A percentile compares a stretch with the other conserved stretches of the same genome.
Conservation (phyloP, 83 land plant genomes). For the Picea abies region DNA sequence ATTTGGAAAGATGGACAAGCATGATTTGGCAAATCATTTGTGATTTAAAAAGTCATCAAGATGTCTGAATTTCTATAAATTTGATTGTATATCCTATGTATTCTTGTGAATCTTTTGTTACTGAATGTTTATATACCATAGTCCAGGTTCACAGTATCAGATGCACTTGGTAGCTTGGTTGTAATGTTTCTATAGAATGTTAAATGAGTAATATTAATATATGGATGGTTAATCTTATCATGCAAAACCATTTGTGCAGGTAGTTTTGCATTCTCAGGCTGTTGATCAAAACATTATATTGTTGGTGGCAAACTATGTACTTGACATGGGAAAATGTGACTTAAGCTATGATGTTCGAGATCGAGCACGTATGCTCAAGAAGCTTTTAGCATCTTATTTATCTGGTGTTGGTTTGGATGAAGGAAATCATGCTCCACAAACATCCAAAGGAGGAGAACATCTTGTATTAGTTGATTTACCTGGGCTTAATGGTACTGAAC, state of each 20-base stretch:
- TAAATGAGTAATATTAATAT: neutral
- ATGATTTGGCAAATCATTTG: neutral
- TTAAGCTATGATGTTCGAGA: constrained; percentile 91
- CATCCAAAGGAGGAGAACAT: neutral
- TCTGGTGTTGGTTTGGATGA: constrained; percentile 16
- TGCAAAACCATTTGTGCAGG: constrained; percentile 5
- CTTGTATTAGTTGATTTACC: constrained; percentile 15
- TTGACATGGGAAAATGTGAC: constrained; percentile 79
- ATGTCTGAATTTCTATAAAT: neutral
- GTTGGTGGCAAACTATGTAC: constrained; percentile 42
- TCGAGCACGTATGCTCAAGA: constrained; percentile 74
- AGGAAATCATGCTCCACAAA: constrained; percentile 12
- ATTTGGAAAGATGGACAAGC: neutral
- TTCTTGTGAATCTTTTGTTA: neutral
- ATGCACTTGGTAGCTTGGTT: neutral
- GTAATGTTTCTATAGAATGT: neutral
- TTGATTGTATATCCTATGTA: neutral
- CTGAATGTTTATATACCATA: too few relatives aligned
- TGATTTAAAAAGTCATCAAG: neutral
- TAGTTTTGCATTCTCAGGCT: constrained; percentile 9
- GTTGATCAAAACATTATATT: neutral
- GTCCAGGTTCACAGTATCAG: too few relatives aligned
- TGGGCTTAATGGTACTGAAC: neutral
- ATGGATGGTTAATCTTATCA: neutral
- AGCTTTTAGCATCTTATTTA: constrained; percentile 33